Base-by-base conservation (phyloP, 352 stramenopile species). In the Pythium angustatum region DNA sequence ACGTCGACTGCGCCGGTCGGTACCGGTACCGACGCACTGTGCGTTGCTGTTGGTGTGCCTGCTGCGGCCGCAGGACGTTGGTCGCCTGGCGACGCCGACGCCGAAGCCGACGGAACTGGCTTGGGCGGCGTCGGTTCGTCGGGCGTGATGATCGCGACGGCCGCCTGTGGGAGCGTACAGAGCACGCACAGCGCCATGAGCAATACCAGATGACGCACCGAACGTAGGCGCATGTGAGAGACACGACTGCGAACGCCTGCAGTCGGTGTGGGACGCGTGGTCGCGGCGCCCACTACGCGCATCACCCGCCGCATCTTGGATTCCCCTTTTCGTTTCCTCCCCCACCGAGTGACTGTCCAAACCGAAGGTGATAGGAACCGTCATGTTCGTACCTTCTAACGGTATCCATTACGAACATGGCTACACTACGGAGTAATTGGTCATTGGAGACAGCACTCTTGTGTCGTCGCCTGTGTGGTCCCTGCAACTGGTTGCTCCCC, bases 81-180 rank as follows among this genome's bases (percentile, higher is more conserved):
- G 38, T 34, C 41, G 28, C 11, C 28, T 26, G 40, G 22, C 27
- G 48, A 2, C 17, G 52, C n/a, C 19, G 52, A 21, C n/a, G n/a
- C n/a, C n/a, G n/a, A n/a, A n/a, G n/a, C n/a, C n/a, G n/a, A n/a
- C n/a, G n/a, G n/a, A n/a, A n/a, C n/a, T n/a, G 62, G 19, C 50
- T 68, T 57, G 33, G 53, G 40, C 34, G 63, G 54, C 17, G 61
- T 55, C 12, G 68, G 69, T 6, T 57, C 65, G 52, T 76, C 69
- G 24, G 65, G 69, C 8, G 69, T 76, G 40, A 76, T 71, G 65
- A 76, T 76, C 22, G 56, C 64, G 7, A 38, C 0, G 48, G 41
- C 30, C 19, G 34, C 31, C 9, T 17, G 31, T 15, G 47, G 26
- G 33, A 44, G 38, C 26, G 21, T 17, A 10, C 21, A 26, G 14